Evolutionary conservation across 495 filamentous ascomycete species (phyloP), one percentile per base, ranked within the genome.

Genomic region (Xylaria cubensis): DNA sequence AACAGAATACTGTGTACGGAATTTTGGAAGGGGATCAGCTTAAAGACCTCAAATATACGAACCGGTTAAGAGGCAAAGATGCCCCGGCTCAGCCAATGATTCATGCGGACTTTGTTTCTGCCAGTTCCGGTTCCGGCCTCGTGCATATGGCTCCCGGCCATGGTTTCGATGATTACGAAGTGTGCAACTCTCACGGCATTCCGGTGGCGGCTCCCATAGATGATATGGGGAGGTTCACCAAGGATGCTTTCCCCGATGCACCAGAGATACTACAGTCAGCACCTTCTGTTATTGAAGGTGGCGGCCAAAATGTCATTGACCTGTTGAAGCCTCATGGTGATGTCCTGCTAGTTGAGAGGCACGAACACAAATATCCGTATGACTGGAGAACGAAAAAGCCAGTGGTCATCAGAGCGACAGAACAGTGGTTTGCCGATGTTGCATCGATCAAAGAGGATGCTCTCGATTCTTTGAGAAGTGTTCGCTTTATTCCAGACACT

Each of bases 401-500:
- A 24, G 89, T 98, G 34, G 94, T 99, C 71, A 86, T 97, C 21
- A 82, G 96, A 73, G 95, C 96, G 26, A 99, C 96, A 0, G 93
- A 92, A 55, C 96, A 99, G 82, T 99, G 96, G 96, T 98, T 99
- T 75, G 94, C 96, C 51, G 92, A 97, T 80, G 93, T 97, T 13
- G 93, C 85, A 46, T 87, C 86, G 19, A 95, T 99, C 75, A 95
- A 96, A 74, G 81, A 86, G 7, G 82, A 84, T 32, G 93, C 94
- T 1, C 78, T 97, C 26, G 76, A 85, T 44, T 86, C 93, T 5
- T 81, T 98, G 17, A 81, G 91, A 10, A 78, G 88, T 63, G 92
- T 98, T 46, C 85, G 82, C 1, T 99, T 98, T 72, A 84, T 97
- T 48, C 96, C 96, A 0, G 85, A 90, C 51, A 80, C 84, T 42